Conservation (phyloP, 163 green algal genomes). For the Coccomyxa subellipsoidea region DNA sequence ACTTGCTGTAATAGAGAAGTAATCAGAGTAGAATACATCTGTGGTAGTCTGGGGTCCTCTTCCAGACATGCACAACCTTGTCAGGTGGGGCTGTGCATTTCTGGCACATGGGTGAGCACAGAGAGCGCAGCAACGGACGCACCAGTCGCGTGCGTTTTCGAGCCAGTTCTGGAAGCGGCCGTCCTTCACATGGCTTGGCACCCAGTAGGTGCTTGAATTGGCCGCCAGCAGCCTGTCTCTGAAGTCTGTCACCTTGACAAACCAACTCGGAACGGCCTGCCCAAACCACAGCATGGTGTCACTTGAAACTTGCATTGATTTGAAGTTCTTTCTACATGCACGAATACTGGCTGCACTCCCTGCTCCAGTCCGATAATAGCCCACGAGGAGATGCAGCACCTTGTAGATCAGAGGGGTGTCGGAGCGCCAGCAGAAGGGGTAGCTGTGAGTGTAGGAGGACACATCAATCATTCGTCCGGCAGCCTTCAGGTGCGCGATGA, state of each 20-base stretch:
- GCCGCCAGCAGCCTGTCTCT: slow-evolving; percentile 78
- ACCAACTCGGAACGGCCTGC: slow-evolving; percentile 92
- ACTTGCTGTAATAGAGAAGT: no score
- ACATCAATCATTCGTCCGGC: slow-evolving; percentile 77
- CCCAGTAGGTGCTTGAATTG: slow-evolving; percentile 55
- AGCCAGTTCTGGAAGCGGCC: slow-evolving; percentile 99
- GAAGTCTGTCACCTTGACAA: slow-evolving; percentile 89
- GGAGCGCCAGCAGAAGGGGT: slow-evolving; percentile 98
- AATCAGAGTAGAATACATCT: no score
- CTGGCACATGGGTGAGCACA: no score
- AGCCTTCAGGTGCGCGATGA: slow-evolving; percentile 82
- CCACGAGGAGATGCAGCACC: slow-evolving; percentile 13
- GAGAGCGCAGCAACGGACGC: slow-evolving; percentile 50
- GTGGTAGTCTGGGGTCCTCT: no score
- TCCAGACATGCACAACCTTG: no score
- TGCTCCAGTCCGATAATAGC: neutral
- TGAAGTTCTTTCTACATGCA: no score
- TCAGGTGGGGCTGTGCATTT: no score
- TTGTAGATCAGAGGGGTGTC: slow-evolving; percentile 98
- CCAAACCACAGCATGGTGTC: neutral
- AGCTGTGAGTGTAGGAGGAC: slow-evolving; percentile 78
- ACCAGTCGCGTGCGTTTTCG: slow-evolving; percentile 89
- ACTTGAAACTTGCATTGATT: no score
- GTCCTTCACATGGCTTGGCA: slow-evolving; percentile 94
- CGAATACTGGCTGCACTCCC: neutral